Conservation (phyloP, 495 filamentous ascomycete species). For the Apodospora peruviana region DNA sequence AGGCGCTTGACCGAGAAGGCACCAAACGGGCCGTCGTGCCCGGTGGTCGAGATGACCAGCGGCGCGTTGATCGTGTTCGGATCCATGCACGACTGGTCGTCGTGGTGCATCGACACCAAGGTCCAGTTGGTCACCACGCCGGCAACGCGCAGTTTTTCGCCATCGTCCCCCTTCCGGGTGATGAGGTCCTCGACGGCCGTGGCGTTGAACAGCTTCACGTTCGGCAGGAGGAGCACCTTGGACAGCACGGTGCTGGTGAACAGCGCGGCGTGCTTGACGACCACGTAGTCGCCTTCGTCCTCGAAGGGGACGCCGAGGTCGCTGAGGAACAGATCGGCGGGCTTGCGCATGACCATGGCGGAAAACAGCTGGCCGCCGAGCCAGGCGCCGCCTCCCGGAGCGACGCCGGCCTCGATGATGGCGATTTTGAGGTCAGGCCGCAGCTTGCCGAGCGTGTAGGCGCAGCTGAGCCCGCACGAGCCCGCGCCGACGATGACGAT, state of each 20-base stretch:
- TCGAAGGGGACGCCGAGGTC: constrained; percentile 82
- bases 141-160: constrained; percentile 56
- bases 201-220: constrained; percentile 94
- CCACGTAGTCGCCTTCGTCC: constrained; percentile 78
- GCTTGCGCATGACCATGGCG: constrained; percentile 91
- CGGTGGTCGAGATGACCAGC: constrained; percentile 78
- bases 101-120: constrained; percentile 79
- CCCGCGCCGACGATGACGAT: constrained; percentile 88
- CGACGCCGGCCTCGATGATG: constrained; percentile 81
- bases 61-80: constrained; percentile 93
- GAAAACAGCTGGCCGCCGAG: constrained; percentile 87
- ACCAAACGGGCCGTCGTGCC: constrained; percentile 86
- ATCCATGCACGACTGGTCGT: constrained; percentile 88
- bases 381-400: constrained; percentile 87
- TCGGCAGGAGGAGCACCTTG: constrained; percentile 74
- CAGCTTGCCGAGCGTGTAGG: constrained; percentile 76
- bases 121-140: constrained; percentile 96
- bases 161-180: constrained; percentile 52
- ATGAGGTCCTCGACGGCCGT: constrained; percentile 88
- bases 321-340: constrained; percentile 73
- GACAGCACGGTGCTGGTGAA: constrained; percentile 83
- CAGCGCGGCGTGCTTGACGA: constrained; percentile 87
- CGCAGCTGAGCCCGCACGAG: constrained; percentile 76
- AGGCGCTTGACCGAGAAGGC: constrained; percentile 84
- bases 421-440: constrained; percentile 88